These are phyloP conservation scores for Fusarium albidum DNA, from an alignment of 2,329 filamentous ascomycete species.

Conservation along the genomic window DNA sequence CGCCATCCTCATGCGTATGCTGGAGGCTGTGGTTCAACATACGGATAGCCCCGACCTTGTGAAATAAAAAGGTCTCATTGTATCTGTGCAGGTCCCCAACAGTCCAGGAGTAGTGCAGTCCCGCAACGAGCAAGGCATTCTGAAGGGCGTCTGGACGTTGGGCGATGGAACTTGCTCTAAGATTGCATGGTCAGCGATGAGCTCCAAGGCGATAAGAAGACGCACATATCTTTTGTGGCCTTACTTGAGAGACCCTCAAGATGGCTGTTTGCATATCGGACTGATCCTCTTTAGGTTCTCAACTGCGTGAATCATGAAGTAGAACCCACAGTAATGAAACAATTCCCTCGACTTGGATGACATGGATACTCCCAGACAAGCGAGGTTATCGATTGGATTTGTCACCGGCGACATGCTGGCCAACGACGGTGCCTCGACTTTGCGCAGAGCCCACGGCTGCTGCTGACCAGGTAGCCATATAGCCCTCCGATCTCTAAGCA, in stretches of 20 bases:
- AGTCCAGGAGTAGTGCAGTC: conserved; percentile 36
- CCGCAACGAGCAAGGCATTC: conserved; percentile 31
- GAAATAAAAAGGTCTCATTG: conserved; percentile 32
- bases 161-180: conserved; percentile 3
- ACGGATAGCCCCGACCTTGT: conserved; percentile 30
- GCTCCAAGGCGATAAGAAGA: rapidly evolving
- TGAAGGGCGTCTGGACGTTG: conserved; percentile 32
- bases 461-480: conserved; percentile 33
- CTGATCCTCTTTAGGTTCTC: background rate
- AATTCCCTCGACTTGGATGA: conserved; percentile 35
- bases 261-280: conserved; percentile 24
- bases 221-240: conserved; percentile 16
- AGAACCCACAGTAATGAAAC: conserved; percentile 35
- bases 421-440: background rate
- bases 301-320: background rate
- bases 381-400: conserved; percentile 30
- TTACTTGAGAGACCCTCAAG: conserved; percentile 8
- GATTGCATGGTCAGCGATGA: background rate
- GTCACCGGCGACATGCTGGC: background rate
- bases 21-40: conserved; percentile 31
- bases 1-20: background rate
- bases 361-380: conserved; percentile 33
- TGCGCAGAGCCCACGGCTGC: conserved; percentile 27
- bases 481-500: conserved; percentile 35
- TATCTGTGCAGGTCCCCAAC: conserved; percentile 26